Evolutionary conservation across 495 filamentous ascomycete species (phyloP).

Genomic region (Poronia punctata): DNA sequence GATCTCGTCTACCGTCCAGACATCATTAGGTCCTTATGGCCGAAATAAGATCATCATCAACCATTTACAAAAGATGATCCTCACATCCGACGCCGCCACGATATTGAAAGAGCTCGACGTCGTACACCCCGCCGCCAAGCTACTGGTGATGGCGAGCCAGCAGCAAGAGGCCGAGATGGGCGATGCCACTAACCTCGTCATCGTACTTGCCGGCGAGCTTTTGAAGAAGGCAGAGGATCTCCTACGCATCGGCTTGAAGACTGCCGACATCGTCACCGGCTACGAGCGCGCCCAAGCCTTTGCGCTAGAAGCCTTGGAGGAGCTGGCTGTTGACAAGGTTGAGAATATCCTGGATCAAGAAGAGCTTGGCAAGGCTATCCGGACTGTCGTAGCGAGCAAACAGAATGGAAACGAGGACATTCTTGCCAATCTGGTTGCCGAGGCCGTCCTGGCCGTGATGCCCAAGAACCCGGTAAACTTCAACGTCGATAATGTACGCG

Average conservation of each 20-base stretch:
- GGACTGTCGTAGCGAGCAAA: slow-evolving; percentile 93
- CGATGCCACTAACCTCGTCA: slow-evolving; percentile 96
- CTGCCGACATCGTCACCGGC: slow-evolving; percentile 88
- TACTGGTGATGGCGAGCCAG: slow-evolving; percentile 98
- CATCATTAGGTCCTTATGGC: slow-evolving; percentile 92
- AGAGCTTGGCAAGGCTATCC: slow-evolving; percentile 90
- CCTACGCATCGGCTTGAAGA: slow-evolving; percentile 90
- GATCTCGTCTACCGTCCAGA: slow-evolving; percentile 92
- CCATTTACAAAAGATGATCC: slow-evolving; percentile 98
- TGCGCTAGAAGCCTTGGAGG: slow-evolving; percentile 77
- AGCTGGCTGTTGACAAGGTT: slow-evolving; percentile 86
- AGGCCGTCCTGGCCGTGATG: slow-evolving; percentile 88
- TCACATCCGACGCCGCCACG: slow-evolving; percentile 95
- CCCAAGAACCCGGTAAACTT: slow-evolving; percentile 98
- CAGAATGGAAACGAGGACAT: slow-evolving; percentile 88
- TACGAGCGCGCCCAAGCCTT: slow-evolving; percentile 92
- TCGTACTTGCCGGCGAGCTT: slow-evolving; percentile 90
- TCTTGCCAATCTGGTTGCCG: slow-evolving; percentile 78
- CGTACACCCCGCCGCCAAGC: slow-evolving; percentile 94
- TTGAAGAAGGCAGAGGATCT: slow-evolving; percentile 96
- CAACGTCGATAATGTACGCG: slow-evolving; percentile 98
- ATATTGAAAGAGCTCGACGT: slow-evolving; percentile 97
- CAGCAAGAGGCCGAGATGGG: slow-evolving; percentile 99
- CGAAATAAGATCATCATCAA: slow-evolving; percentile 99
- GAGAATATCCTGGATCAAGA: slow-evolving; percentile 67